These are phyloP conservation scores for Fusarium pseudoanthophilum DNA, from an alignment of 2,329 filamentous ascomycete species.

Conservation along the genomic window DNA sequence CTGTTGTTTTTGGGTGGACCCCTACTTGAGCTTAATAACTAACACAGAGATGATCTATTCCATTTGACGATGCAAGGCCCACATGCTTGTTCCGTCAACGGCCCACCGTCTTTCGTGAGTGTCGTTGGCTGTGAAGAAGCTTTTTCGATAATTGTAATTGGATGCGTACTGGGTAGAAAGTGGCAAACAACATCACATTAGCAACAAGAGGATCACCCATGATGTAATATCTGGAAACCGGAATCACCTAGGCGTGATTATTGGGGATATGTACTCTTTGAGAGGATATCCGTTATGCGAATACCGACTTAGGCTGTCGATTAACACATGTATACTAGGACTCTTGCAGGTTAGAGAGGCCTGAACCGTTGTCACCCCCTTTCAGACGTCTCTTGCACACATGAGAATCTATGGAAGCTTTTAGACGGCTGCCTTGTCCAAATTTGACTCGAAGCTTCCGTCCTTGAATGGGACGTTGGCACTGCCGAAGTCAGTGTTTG, in stretches of 20 bases:
- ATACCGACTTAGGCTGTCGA: not conserved
- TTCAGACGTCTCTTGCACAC: not conserved
- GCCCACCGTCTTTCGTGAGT: constrained; percentile 20
- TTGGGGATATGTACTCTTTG: not conserved
- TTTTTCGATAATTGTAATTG: not conserved
- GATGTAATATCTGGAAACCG: not conserved
- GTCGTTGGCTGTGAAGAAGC: not conserved
- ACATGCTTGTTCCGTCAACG: constrained; percentile 31
- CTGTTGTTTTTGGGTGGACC: constrained; percentile 22
- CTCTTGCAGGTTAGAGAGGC: not conserved
- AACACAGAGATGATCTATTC: not conserved
- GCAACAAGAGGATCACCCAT: not conserved
- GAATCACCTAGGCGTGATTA: not conserved
- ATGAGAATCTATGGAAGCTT: not conserved
- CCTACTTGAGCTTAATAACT: constrained; percentile 11
- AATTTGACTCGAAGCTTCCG: constrained; percentile 40
- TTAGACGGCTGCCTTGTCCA: constrained; percentile 35
- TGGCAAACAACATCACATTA: constrained; percentile 10
- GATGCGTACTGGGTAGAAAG: not conserved
- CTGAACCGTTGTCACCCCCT: not conserved
- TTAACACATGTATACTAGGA: not conserved
- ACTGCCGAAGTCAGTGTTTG: constrained; percentile 54
- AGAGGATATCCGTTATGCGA: not conserved
- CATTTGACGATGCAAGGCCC: constrained; percentile 6
- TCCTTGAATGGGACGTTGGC: constrained; percentile 58